phyloP scores from a whole-genome alignment of 352 stramenopile species.

The Sclerospora graminicola region DNA sequence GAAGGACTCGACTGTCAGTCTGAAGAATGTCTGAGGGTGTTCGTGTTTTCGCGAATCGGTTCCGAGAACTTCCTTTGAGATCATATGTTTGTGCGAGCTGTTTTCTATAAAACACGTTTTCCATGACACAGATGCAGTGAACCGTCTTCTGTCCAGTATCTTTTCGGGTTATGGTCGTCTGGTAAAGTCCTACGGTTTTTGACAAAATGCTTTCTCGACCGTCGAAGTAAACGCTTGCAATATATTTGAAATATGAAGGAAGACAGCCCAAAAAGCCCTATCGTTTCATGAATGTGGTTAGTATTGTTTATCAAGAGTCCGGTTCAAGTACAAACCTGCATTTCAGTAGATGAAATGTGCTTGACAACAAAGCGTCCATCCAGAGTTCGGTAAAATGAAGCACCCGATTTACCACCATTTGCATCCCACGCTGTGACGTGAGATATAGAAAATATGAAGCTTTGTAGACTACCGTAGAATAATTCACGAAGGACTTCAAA shows the following conservation, averaged over 20 bases:
- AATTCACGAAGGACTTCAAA: constrained; percentile 91
- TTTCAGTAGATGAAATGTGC: constrained; percentile 95
- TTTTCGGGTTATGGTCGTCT: constrained; percentile 92
- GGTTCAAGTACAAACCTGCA: constrained; percentile 78
- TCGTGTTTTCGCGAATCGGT: constrained; percentile 80
- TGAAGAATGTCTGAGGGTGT: constrained; percentile 15
- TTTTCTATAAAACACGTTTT: constrained; percentile 96
- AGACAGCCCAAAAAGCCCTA: constrained; percentile 79
- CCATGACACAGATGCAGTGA: constrained; percentile 90
- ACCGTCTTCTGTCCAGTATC: constrained; percentile 85
- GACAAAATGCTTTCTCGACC: constrained; percentile 89
- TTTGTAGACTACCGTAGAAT: constrained; percentile 52
- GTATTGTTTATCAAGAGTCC: neutral
- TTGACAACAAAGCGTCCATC: constrained; percentile 98
- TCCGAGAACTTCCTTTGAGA: constrained; percentile 95
- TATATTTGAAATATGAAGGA: constrained; percentile 94
- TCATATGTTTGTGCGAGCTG: constrained; percentile 93
- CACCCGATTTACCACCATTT: constrained; percentile 95
- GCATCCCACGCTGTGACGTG: constrained; percentile 85
- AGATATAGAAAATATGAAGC: constrained; percentile 77
- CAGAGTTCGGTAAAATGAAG: constrained; percentile 91
- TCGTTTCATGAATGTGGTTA: neutral
- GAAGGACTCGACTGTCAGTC: constrained; percentile 34
- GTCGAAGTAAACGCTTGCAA: constrained; percentile 95
- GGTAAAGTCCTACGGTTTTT: constrained; percentile 96